phyloP scores from a whole-genome alignment of 2,329 filamentous ascomycete genomes.

The Aureobasidium sp. region DNA sequence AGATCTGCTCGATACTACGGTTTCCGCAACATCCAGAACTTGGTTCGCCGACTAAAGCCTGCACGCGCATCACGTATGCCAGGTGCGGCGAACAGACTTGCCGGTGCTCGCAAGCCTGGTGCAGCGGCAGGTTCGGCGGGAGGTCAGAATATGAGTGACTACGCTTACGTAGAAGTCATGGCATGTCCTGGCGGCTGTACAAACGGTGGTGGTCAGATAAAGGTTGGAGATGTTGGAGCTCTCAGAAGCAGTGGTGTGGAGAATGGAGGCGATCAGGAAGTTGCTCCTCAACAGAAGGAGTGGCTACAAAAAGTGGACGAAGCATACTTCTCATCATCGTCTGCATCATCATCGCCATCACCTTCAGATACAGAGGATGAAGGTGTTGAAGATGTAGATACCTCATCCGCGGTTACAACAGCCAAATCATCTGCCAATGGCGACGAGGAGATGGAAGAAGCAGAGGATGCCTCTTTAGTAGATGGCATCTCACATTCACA shows the following conservation, averaged over 20 bases:
- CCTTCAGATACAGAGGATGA: slow-evolving; percentile 23
- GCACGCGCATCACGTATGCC: slow-evolving; percentile 69
- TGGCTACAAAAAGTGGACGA: slow-evolving; percentile 66
- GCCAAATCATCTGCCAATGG: not conserved
- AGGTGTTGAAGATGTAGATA: slow-evolving; percentile 7
- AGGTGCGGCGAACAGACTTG: slow-evolving; percentile 54
- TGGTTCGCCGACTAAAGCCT: slow-evolving; percentile 86
- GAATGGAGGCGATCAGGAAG: slow-evolving; percentile 28
- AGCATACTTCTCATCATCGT: slow-evolving; percentile 24
- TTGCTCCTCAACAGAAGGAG: slow-evolving; percentile 14
- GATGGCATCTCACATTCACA: slow-evolving; percentile 53
- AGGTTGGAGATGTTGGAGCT: slow-evolving; percentile 64
- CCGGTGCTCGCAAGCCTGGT: slow-evolving; percentile 45
- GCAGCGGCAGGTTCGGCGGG: slow-evolving; percentile 30
- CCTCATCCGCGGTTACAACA: not conserved
- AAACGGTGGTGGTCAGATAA: slow-evolving; percentile 93
- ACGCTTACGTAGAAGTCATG: slow-evolving; percentile 97
- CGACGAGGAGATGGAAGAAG: slow-evolving; percentile 10
- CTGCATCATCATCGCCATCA: slow-evolving; percentile 14
- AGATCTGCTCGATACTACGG: slow-evolving; percentile 89
- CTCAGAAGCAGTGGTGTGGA: slow-evolving; percentile 30
- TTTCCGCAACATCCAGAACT: slow-evolving; percentile 96
- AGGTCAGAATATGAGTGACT: slow-evolving; percentile 45
- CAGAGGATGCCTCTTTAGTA: slow-evolving; percentile 18
- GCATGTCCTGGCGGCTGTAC: slow-evolving; percentile 98